These are phyloP conservation scores for Chaetomiaceae sp. DNA, from an alignment of 2,329 filamentous ascomycete species.

Conservation along the genomic window DNA sequence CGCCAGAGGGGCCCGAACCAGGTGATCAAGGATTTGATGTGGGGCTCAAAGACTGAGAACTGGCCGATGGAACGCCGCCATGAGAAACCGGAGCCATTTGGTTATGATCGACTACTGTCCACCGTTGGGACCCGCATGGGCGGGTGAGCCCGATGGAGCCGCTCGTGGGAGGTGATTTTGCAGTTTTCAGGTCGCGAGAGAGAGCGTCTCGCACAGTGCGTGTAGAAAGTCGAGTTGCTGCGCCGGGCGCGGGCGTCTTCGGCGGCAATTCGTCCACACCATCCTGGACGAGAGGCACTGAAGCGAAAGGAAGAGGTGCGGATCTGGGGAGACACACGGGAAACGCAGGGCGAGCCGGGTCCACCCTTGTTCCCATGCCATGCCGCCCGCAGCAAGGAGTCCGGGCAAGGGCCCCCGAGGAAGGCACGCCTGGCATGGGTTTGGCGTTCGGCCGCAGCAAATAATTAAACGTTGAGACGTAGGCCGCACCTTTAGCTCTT, in stretches of 20 bases:
- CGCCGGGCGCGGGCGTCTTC: background rate
- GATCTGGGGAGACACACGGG: slow-evolving; percentile 1
- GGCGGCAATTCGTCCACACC: background rate
- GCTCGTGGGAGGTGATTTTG: background rate
- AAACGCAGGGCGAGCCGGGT: background rate
- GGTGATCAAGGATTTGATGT: background rate
- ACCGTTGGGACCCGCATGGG: slow-evolving; percentile 11
- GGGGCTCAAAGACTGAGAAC: background rate
- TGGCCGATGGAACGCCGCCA: slow-evolving; percentile 2
- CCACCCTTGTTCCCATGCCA: slow-evolving; percentile 2
- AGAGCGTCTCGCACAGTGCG: background rate
- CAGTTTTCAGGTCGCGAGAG: background rate
- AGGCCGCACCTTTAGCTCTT: slow-evolving; percentile 1
- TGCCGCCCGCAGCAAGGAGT: slow-evolving; percentile 1
- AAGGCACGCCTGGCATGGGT: slow-evolving; percentile 4
- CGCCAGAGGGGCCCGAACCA: background rate
- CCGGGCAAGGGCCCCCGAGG: background rate
- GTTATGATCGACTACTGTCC: slow-evolving; percentile 11
- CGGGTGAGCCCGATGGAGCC: slow-evolving; percentile 10
- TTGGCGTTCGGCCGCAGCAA: slow-evolving; percentile 7
- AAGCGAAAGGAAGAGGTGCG: background rate
- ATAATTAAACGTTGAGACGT: slow-evolving; percentile 1
- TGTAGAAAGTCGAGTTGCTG: background rate
- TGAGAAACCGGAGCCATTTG: slow-evolving; percentile 9
- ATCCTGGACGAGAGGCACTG: background rate